These are phyloP conservation scores for Tardiomyces digboiensis DNA, from an alignment of 1,139 yeast species.

Conservation along the genomic window DNA sequence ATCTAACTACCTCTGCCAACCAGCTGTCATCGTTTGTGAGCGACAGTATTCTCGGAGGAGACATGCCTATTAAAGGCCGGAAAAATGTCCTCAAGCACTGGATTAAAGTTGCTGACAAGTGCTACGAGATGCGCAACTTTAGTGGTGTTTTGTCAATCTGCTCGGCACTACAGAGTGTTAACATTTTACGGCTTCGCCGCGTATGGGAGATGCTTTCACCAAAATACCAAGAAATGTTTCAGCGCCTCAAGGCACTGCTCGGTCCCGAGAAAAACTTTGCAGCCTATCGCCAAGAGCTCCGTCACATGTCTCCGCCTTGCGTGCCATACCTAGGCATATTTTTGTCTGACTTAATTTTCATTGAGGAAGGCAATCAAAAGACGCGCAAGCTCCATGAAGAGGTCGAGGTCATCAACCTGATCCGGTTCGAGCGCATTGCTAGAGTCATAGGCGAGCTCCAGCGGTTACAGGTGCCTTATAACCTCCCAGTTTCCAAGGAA, in stretches of 20 bases:
- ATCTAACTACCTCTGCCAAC: constrained; percentile 66
- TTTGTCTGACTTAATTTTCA: constrained; percentile 79
- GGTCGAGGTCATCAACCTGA: constrained; percentile 59
- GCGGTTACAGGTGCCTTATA: constrained; percentile 58
- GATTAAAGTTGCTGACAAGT: constrained; percentile 79
- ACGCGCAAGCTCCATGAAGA: constrained; percentile 32
- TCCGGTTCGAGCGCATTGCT: constrained; percentile 68
- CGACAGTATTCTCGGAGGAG: constrained; percentile 45
- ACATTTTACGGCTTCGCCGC: constrained; percentile 55
- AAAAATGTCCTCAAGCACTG: constrained; percentile 61
- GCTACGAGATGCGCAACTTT: constrained; percentile 70
- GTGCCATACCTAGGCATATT: constrained; percentile 84
- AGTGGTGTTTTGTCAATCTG: constrained; percentile 86
- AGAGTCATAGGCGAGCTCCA: constrained; percentile 72
- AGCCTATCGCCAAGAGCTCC: constrained; percentile 61
- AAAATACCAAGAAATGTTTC: constrained; percentile 57
- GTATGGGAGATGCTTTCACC: constrained; percentile 61
- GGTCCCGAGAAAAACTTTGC: constrained; percentile 80
- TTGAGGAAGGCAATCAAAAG: constrained; percentile 76
- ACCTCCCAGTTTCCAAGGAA: constrained; percentile 15
- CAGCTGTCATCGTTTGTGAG: constrained; percentile 73
- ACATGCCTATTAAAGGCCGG: constrained; percentile 39
- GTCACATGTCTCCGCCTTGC: constrained; percentile 53
- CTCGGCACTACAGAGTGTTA: constrained; percentile 75
- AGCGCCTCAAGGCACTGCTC: constrained; percentile 57